Evolutionary conservation across 768 basidiomycete species (phyloP).

Genomic region (Gautieria morchelliformis): DNA sequence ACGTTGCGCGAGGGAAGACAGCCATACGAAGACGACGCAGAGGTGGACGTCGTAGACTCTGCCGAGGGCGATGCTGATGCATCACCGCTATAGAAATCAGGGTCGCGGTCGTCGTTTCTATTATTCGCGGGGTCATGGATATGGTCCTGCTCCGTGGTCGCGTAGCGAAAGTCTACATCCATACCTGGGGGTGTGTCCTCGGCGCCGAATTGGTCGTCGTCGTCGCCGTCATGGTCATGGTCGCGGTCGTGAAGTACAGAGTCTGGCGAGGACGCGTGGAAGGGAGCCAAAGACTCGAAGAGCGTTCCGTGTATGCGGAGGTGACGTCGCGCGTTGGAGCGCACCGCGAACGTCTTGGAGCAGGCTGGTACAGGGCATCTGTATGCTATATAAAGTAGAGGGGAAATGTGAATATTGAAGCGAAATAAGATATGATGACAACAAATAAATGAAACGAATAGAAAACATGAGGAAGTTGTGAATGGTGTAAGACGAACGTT

Average conservation of each 20-base stretch:
- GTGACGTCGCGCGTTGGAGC: constrained; percentile 75
- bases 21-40: too few relatives aligned
- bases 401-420: neutral
- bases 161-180: neutral
- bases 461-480: too few relatives aligned
- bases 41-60: too few relatives aligned
- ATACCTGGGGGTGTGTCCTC: neutral
- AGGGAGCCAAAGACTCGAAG: neutral
- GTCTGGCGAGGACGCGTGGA: neutral
- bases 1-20: too few relatives aligned
- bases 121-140: too few relatives aligned
- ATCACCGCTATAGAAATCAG: too few relatives aligned
- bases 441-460: too few relatives aligned
- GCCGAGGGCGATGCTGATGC: too few relatives aligned
- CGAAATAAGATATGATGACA: neutral
- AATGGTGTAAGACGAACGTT: constrained; percentile 25
- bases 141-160: neutral
- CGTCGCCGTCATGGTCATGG: too few relatives aligned
- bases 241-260: neutral
- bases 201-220: too few relatives aligned
- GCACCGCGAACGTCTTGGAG: constrained; percentile 60
- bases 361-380: constrained; percentile 54
- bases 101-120: too few relatives aligned
- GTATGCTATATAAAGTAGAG: constrained; percentile 7
- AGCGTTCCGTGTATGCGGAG: constrained; percentile 62